Conservation (phyloP, 2,329 filamentous ascomycete genomes). For the Aspergillus viridinutans region DNA sequence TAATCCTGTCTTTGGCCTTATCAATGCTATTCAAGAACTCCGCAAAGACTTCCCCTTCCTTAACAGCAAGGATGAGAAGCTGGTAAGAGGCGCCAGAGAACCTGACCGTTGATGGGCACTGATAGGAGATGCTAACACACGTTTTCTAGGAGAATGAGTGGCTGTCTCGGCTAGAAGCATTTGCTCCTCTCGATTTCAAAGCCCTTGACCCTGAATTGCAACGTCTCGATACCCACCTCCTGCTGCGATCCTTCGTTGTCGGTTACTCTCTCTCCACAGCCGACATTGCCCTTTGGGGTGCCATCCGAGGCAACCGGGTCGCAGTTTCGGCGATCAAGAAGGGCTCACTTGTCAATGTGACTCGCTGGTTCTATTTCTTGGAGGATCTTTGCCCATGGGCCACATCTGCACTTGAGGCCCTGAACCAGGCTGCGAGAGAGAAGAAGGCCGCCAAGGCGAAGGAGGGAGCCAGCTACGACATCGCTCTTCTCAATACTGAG, state of each 20-base stretch:
- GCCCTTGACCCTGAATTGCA: slow-evolving; percentile 68
- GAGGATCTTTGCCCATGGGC: slow-evolving; percentile 78
- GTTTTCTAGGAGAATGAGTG: slow-evolving; percentile 47
- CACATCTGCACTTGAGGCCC: slow-evolving; percentile 63
- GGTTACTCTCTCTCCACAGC: slow-evolving; percentile 73
- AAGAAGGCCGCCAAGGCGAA: slow-evolving; percentile 67
- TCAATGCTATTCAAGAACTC: slow-evolving; percentile 31
- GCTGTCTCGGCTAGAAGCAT: slow-evolving; percentile 50
- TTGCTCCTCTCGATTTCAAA: slow-evolving; percentile 70
- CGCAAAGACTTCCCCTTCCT: slow-evolving; percentile 33
- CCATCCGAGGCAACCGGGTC: slow-evolving; percentile 79
- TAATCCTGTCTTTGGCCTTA: slow-evolving; percentile 28
- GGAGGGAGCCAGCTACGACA: slow-evolving; percentile 82
- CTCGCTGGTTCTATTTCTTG: slow-evolving; percentile 82
- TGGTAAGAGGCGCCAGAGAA: slow-evolving; percentile 20
- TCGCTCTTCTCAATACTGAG: slow-evolving; percentile 77
- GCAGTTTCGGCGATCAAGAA: slow-evolving; percentile 76
- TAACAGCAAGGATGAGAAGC: slow-evolving; percentile 33
- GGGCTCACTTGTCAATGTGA: slow-evolving; percentile 69
- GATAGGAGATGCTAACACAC: slow-evolving; percentile 2
- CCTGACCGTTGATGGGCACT: background rate
- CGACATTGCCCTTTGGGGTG: slow-evolving; percentile 79
- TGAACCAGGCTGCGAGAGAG: slow-evolving; percentile 64
- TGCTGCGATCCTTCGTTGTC: slow-evolving; percentile 77
- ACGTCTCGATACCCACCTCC: slow-evolving; percentile 81